Evolutionary conservation across 2,329 filamentous ascomycete species (phyloP).

Genomic region (Pestalotiopsis sp.): DNA sequence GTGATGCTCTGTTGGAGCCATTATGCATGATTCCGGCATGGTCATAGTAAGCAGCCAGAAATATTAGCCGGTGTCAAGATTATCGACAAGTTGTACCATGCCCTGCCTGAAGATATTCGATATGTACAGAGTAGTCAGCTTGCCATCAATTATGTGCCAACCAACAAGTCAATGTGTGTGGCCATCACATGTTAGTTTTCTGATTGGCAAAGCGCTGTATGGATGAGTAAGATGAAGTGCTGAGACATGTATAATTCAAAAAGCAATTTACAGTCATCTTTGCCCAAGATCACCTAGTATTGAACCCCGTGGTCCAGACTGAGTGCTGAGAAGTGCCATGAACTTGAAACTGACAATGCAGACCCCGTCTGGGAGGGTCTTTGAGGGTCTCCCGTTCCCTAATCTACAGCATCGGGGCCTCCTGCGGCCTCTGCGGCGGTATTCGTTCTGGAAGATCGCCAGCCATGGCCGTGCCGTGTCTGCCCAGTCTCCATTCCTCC

Average conservation of each 20-base stretch:
- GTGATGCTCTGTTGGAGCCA: neutral
- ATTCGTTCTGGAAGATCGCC: neutral
- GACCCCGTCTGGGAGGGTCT: neutral
- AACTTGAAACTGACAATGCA: conserved; percentile 8
- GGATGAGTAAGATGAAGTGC: neutral
- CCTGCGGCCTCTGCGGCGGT: neutral
- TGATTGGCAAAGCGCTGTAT: neutral
- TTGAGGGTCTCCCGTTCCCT: neutral
- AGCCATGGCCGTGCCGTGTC: neutral
- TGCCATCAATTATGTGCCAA: no score
- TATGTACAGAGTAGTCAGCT: no score
- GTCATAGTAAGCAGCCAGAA: neutral
- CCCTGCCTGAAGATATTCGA: no score
- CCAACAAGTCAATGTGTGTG: neutral
- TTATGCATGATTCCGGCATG: neutral
- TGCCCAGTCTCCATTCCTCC: neutral
- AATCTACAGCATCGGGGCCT: neutral
- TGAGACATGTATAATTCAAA: neutral
- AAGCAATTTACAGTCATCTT: neutral
- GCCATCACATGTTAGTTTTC: neutral
- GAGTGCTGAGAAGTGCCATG: neutral
- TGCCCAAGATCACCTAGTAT: neutral
- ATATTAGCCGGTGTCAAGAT: neutral
- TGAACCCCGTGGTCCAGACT: neutral
- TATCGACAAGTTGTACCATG: neutral